A percentile compares a stretch with the other conserved stretches of the same genome.
These are phyloP conservation scores for Auriculariales sp. DNA, from an alignment of 768 basidiomycete species.

Conservation along the genomic window DNA sequence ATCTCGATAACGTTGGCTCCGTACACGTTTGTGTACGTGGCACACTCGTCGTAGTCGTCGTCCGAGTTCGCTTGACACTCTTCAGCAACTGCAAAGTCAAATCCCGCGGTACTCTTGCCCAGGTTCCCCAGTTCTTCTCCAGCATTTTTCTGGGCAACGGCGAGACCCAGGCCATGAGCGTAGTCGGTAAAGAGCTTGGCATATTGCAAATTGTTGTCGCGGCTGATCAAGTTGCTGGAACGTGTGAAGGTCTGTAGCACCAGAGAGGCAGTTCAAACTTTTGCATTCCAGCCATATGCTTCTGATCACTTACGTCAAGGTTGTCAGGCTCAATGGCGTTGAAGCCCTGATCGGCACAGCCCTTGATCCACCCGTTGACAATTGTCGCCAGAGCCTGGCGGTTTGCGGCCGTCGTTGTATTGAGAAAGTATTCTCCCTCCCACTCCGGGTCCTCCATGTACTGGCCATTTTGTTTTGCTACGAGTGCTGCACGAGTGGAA, in stretches of 20 bases:
- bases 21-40: neutral
- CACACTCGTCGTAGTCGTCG: neutral
- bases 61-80: neutral
- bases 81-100: neutral
- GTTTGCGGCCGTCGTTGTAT: neutral
- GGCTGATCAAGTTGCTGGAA: neutral
- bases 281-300: neutral
- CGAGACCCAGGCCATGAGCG: neutral
- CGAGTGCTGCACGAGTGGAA: neutral
- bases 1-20: neutral
- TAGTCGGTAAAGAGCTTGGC: neutral
- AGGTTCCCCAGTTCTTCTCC: neutral
- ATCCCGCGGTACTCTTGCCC: neutral
- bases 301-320: neutral
- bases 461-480: neutral
- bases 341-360: neutral
- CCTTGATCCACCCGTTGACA: neutral
- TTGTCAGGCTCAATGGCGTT: neutral
- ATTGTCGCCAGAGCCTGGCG: neutral
- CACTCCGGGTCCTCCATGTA: neutral
- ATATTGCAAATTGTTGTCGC: neutral
- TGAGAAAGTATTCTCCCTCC: neutral
- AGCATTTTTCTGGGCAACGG: neutral
- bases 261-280: too few species aligned
- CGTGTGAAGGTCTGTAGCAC: neutral